Percentiles rank a stretch among this genome's conserved stretches.
phyloP scores from a whole-genome alignment of 768 basidiomycete genomes.

The Termitomyces sp. region DNA sequence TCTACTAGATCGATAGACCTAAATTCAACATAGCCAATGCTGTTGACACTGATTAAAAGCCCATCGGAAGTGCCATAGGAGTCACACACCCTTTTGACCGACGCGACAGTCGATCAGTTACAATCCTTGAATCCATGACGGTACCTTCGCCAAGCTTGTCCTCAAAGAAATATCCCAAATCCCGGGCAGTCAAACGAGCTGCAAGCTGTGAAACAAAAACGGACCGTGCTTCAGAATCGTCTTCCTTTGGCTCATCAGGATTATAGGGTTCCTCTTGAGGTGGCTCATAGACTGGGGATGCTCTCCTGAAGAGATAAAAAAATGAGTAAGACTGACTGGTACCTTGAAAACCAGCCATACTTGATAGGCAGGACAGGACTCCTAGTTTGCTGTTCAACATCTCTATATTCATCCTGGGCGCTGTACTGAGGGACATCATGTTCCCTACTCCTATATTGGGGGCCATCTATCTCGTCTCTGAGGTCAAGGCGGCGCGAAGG shows the following conservation, averaged over 20 bases:
- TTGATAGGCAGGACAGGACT: slow-evolving; percentile 43
- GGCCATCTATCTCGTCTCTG: slow-evolving; percentile 61
- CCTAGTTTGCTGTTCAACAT: slow-evolving; percentile 28
- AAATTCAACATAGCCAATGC: slow-evolving; percentile 98
- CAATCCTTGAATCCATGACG: slow-evolving; percentile 94
- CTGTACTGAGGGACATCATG: slow-evolving; percentile 31
- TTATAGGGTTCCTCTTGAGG: slow-evolving; percentile 66
- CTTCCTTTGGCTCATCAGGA: slow-evolving; percentile 87
- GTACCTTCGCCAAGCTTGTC: slow-evolving; percentile 91
- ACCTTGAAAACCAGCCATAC: slow-evolving; percentile 26
- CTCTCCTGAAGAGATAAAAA: slow-evolving; percentile 41
- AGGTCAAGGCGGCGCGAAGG: slow-evolving; percentile 39
- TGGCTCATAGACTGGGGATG: slow-evolving; percentile 67
- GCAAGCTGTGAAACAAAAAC: slow-evolving; percentile 99
- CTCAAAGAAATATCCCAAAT: slow-evolving; percentile 98
- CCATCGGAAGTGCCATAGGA: neutral
- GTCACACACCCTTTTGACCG: slow-evolving; percentile 90
- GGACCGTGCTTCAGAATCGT: slow-evolving; percentile 97
- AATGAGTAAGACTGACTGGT: slow-evolving; percentile 4
- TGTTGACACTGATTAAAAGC: slow-evolving; percentile 24
- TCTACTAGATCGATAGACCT: slow-evolving; percentile 86
- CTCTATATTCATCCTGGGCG: slow-evolving; percentile 30
- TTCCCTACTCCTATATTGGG: slow-evolving; percentile 39
- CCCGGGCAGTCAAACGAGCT: slow-evolving; percentile 92
- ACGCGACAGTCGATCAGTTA: slow-evolving; percentile 90